A percentile compares a stretch with the other conserved stretches of the same genome.
Evolutionary conservation across 2,329 filamentous ascomycete species (phyloP).

Genomic region (Zymoseptoria ardabiliae): DNA sequence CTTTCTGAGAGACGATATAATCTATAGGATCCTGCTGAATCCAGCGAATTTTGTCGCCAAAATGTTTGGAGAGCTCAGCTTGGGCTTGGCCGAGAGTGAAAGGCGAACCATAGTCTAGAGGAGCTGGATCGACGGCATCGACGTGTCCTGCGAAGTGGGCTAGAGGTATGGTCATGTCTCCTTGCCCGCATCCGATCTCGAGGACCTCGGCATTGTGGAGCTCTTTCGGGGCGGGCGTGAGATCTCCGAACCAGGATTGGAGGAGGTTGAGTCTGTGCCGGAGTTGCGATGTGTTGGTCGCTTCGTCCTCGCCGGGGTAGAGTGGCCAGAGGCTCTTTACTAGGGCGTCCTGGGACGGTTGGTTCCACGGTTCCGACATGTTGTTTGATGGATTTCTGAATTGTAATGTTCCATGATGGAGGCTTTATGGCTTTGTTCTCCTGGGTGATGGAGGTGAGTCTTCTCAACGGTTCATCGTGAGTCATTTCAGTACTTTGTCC

Average conservation of each 20-base stretch:
- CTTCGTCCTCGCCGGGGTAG: background rate
- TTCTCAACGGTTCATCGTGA: background rate
- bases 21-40: slow-evolving; percentile 5
- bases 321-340: background rate
- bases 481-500: background rate
- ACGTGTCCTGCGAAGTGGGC: slow-evolving; percentile 32
- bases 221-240: background rate
- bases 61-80: background rate
- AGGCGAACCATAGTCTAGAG: slow-evolving; percentile 6
- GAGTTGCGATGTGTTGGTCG: background rate
- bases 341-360: background rate
- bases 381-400: background rate
- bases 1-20: background rate
- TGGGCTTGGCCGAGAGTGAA: slow-evolving; percentile 7
- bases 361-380: background rate
- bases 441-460: background rate
- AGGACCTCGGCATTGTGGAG: slow-evolving; percentile 39
- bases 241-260: slow-evolving; percentile 1
- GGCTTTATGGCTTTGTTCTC: background rate
- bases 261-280: slow-evolving; percentile 7
- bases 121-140: slow-evolving; percentile 6
- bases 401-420: background rate
- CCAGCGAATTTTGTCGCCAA: slow-evolving; percentile 3
- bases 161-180: slow-evolving; percentile 49
- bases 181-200: slow-evolving; percentile 55